Evolutionary conservation across 1,284 basidiomycete species (phyloP).

Genomic region (Trametes polyzona): DNA sequence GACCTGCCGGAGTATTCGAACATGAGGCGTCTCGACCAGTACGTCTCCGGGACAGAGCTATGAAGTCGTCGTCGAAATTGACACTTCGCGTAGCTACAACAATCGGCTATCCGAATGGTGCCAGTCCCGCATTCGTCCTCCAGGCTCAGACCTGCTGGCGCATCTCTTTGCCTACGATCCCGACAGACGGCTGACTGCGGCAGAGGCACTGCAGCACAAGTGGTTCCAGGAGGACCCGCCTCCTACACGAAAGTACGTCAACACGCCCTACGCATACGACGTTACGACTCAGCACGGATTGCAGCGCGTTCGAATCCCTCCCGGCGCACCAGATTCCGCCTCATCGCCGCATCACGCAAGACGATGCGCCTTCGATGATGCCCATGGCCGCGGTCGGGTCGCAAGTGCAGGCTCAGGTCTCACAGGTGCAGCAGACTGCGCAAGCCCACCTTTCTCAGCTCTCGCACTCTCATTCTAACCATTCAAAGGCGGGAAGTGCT

Average conservation of each 20-base stretch:
- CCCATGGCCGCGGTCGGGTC: slow-evolving; percentile 50
- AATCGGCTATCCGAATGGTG: slow-evolving; percentile 84
- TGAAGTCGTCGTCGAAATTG: not conserved
- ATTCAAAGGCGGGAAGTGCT: slow-evolving; percentile 52
- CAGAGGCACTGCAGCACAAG: slow-evolving; percentile 78
- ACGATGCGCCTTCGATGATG: slow-evolving; percentile 81
- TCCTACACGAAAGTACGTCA: slow-evolving; percentile 72
- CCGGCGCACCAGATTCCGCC: slow-evolving; percentile 66
- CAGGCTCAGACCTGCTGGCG: slow-evolving; percentile 84
- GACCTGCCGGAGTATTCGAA: slow-evolving; percentile 89
- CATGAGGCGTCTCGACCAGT: slow-evolving; percentile 81
- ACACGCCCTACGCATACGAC: not conserved
- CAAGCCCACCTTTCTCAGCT: slow-evolving; percentile 39
- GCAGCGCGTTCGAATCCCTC: slow-evolving; percentile 66
- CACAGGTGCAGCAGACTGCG: slow-evolving; percentile 42
- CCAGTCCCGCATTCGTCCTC: slow-evolving; percentile 60
- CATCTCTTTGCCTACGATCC: slow-evolving; percentile 92
- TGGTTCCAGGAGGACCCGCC: slow-evolving; percentile 82
- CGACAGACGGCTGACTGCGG: slow-evolving; percentile 81
- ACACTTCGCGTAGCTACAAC: slow-evolving; percentile 51
- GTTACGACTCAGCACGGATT: not conserved
- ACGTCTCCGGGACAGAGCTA: slow-evolving; percentile 35
- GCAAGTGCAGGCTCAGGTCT: slow-evolving; percentile 42
- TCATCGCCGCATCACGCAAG: slow-evolving; percentile 73
- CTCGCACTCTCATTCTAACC: slow-evolving; percentile 46